Evolutionary conservation across 257 asterid genomes (phyloP).

Genomic region (Paulownia fortunei): DNA sequence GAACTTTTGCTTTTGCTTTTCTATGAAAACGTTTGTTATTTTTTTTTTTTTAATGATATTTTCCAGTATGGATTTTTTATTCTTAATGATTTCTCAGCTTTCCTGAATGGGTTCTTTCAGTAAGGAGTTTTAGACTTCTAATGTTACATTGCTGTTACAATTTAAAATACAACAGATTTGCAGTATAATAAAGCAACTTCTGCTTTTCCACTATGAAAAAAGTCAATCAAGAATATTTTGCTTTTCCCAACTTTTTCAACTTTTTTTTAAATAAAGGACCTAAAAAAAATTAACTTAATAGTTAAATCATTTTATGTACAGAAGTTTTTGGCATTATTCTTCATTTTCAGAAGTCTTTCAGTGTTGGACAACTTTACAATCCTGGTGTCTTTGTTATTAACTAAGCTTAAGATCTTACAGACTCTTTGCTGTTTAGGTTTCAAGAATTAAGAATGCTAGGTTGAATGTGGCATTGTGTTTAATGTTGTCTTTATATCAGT

Average conservation of each 20-base stretch:
- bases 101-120: constrained; percentile 28
- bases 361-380: not conserved
- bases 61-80: constrained; percentile 51
- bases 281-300: not conserved
- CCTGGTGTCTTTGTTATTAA: constrained; percentile 21
- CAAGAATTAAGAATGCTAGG: not conserved
- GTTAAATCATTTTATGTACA: not conserved
- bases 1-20: constrained; percentile 51
- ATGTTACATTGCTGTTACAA: constrained; percentile 3
- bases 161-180: constrained; percentile 9
- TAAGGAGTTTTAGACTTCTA: not conserved
- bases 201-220: constrained; percentile 61
- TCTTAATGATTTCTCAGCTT: constrained; percentile 36
- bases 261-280: constrained; percentile 37
- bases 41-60: not conserved
- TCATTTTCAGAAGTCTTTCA: not conserved
- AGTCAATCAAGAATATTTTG: constrained; percentile 42
- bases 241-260: constrained; percentile 38
- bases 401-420: not conserved
- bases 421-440: not conserved
- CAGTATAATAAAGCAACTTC: constrained; percentile 34
- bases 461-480: not conserved
- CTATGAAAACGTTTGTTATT: not conserved
- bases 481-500: not conserved
- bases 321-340: not conserved